Evolutionary conservation across 1,284 basidiomycete species (phyloP).

Genomic region (Fistulinella cinereoalba): DNA sequence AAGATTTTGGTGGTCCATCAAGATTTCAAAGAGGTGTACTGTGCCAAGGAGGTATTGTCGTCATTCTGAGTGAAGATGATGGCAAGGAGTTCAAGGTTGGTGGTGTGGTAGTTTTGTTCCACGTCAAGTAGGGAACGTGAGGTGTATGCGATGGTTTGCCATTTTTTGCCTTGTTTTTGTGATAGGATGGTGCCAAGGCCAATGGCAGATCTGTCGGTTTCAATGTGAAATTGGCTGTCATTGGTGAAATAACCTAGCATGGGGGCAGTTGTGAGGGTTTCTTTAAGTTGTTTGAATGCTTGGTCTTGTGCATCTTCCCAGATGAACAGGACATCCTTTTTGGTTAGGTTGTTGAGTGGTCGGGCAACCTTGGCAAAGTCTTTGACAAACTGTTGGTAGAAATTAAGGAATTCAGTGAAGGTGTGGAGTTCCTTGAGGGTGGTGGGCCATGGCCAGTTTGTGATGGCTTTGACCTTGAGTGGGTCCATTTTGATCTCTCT

Average conservation of each 20-base stretch:
- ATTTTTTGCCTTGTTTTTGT: not conserved
- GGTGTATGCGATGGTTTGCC: not conserved
- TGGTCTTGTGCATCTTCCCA: not conserved
- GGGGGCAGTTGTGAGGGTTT: not conserved
- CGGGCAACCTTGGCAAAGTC: not conserved
- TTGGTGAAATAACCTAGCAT: not conserved
- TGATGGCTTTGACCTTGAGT: not conserved
- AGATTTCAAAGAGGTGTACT: not conserved
- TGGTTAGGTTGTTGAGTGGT: not conserved
- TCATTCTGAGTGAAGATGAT: not conserved
- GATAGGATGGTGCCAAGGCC: not conserved
- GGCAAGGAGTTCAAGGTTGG: not conserved
- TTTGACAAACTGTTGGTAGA: not conserved
- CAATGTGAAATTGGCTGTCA: not conserved
- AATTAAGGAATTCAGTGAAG: not conserved
- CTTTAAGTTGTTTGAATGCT: not conserved
- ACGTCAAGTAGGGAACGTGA: not conserved
- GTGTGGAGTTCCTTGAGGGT: not conserved
- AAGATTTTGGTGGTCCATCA: not conserved
- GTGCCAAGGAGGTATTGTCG: not conserved
- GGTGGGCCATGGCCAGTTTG: not conserved
- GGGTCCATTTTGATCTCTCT: not conserved
- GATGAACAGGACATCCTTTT: not conserved
- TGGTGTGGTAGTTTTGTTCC: not conserved
- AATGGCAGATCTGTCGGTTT: not conserved